Percentiles rank a stretch among this genome's conserved stretches.
These are phyloP conservation scores for Coccomyxa subellipsoidea DNA, from an alignment of 163 green algal genomes.

Conservation along the genomic window DNA sequence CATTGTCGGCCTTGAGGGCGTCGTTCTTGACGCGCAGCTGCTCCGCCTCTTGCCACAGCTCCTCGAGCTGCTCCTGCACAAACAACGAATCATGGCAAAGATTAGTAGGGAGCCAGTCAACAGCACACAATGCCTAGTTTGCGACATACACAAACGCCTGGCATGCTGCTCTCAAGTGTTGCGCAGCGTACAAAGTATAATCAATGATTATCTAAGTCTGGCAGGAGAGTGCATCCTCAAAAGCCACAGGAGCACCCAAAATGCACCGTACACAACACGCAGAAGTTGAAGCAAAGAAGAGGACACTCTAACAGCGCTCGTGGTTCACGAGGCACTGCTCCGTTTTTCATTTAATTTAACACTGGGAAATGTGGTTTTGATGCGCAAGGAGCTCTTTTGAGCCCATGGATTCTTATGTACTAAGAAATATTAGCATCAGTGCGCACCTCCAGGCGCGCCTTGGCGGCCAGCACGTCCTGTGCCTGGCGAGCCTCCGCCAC, in stretches of 20 bases:
- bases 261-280: no score
- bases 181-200: background rate
- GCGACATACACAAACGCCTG: background rate
- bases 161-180: background rate
- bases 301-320: no score
- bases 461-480: background rate
- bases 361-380: no score
- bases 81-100: background rate
- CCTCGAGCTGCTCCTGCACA: background rate
- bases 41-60: background rate
- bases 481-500: background rate
- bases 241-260: no score
- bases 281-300: no score
- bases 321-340: no score
- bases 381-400: no score
- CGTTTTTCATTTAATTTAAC: no score
- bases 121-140: background rate
- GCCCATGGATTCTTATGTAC: no score
- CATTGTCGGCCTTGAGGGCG: background rate
- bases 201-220: no score
- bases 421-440: background rate
- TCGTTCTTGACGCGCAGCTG: conserved; percentile 3
- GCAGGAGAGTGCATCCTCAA: no score
- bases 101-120: background rate
- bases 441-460: background rate